Conservation (phyloP, 208 protist genomes). For the Acanthamoeba triangularis region DNA sequence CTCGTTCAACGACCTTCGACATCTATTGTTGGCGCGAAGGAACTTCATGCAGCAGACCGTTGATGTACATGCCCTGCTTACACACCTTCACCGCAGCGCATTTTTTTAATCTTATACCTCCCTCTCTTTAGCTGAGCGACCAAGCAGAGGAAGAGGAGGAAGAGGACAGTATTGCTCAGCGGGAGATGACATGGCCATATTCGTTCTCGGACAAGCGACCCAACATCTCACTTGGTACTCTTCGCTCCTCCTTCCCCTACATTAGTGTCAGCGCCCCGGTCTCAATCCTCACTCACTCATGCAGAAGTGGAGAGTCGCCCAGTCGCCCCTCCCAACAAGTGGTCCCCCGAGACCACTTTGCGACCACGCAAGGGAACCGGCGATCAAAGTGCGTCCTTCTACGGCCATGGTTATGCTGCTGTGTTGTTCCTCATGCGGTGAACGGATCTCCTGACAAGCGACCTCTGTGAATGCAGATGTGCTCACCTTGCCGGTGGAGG, state of each 20-base stretch:
- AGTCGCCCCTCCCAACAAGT: not conserved
- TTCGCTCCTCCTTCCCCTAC: not conserved
- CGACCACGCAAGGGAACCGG: not conserved
- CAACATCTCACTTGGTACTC: not conserved
- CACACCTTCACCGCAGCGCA: not conserved
- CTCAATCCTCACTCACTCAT: too few relatives aligned
- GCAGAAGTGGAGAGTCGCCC: not conserved
- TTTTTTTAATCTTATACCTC: not conserved
- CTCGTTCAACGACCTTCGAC: slow-evolving; percentile 29
- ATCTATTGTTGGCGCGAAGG: slow-evolving; percentile 2
- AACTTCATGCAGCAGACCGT: slow-evolving; percentile 8
- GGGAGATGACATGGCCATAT: slow-evolving; percentile 13
- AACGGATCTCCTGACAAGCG: too few relatives aligned
- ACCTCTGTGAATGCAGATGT: not conserved
- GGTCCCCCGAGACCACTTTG: not conserved
- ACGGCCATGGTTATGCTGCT: not conserved
- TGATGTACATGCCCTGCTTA: not conserved
- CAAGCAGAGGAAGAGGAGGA: slow-evolving; percentile 26
- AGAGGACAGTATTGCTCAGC: slow-evolving; percentile 15
- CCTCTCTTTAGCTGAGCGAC: not conserved
- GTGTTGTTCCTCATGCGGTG: not conserved
- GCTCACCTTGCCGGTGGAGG: not conserved
- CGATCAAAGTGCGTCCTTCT: not conserved
- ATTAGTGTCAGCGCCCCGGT: too few relatives aligned
- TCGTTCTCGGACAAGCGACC: slow-evolving; percentile 19